phyloP scores from a whole-genome alignment of 257 asterid species.

The Solanum paucissectum region DNA sequence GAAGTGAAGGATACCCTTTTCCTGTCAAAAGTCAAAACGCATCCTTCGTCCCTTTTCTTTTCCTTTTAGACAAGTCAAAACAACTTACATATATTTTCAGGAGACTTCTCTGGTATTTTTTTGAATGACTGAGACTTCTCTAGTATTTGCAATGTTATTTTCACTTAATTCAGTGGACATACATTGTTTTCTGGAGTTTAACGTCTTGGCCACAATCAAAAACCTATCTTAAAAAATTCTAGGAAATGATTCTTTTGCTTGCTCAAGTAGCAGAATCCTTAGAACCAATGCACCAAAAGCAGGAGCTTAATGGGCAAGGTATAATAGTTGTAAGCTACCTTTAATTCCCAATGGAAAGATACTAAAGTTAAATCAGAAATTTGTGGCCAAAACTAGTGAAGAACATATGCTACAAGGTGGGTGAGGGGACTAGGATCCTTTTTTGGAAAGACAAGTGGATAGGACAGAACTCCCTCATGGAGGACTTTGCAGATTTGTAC shows the following conservation, averaged over 20 bases:
- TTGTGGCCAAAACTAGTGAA: no score
- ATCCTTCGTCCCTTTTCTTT: neutral
- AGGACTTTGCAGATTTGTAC: no score
- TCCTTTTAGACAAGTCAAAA: neutral
- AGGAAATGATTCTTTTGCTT: neutral
- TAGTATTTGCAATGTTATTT: neutral
- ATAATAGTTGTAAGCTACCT: neutral
- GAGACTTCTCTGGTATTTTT: neutral
- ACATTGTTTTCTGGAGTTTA: neutral
- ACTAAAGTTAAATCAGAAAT: neutral
- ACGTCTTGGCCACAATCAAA: neutral
- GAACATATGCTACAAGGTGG: no score
- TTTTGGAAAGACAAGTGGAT: no score
- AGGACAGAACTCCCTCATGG: no score
- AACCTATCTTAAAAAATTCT: neutral
- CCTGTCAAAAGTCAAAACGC: neutral
- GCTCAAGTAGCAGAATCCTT: neutral
- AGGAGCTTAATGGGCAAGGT: neutral
- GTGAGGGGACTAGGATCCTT: no score
- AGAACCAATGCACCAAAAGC: neutral
- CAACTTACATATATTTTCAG: neutral
- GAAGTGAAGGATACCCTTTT: neutral
- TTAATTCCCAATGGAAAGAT: neutral
- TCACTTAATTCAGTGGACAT: neutral
- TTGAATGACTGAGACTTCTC: neutral